Evolutionary conservation across 2,329 filamentous ascomycete genomes (phyloP), one percentile per base, ranked within the genome.

Genomic region (Graphilbum fragrans): DNA sequence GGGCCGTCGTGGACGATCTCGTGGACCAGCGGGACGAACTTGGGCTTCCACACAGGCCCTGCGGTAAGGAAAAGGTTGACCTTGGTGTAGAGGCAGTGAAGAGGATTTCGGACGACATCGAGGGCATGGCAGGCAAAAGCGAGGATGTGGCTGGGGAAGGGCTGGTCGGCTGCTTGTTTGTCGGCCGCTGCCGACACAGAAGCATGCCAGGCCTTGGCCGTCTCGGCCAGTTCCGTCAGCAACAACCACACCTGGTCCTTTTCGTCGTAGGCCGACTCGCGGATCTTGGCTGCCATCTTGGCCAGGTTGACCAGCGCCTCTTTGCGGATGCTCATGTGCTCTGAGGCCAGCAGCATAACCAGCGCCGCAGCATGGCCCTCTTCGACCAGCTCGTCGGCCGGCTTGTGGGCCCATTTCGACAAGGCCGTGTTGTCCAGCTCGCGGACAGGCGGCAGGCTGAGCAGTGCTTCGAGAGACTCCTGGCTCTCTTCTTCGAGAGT

Each of bases 31-130:
- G 92, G 72, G 20, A 92, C 74, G 54, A 77, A 80, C 45, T 84
- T 75, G 17, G 80, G 55, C 29, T 79, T 70, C 90, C 90, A 96
- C 20, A 69, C 60, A 1, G 90, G 88, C 0, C 78, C 74, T 39
- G 78, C 78, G 19, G 85, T 85, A 29, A 96, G 72, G 57, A 88
- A 95, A 6, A 71, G 68, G 63, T 94, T 94, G 60, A 92, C 65
- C 56, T 94, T 94, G 44, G 78, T 75, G 57, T 94, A 96, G 31
- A 95, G 72, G 45, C 75, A 76, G 55, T 94, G 86, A 16, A 86
- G 69, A 0, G 90, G 90, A 46, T 86, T 80, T 19, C 70, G 72
- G 36, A 94, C 63, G 16, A 94, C 76, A 2, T 72, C 64, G 8
- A 94, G 67, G 1, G 80, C 77, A 48, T 77, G 76, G 37, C 73